phyloP scores from a whole-genome alignment of 1,284 basidiomycete genomes.

The Stygiomarasmius scandens region DNA sequence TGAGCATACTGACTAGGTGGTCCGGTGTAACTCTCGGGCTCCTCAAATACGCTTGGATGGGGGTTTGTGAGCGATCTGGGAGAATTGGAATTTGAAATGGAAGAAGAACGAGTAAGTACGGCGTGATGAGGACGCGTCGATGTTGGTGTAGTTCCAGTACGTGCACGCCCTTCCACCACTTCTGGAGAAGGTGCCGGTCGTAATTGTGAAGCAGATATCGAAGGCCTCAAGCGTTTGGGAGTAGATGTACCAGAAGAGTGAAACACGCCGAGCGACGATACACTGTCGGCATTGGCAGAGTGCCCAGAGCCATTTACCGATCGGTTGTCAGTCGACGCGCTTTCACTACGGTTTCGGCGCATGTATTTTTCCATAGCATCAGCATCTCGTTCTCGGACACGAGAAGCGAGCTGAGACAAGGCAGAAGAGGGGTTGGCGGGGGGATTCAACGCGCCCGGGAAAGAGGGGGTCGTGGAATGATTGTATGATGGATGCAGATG shows the following conservation, averaged over 20 bases:
- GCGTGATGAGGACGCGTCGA: constrained; percentile 42
- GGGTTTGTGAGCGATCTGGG: constrained; percentile 39
- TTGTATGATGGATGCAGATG: constrained; percentile 39
- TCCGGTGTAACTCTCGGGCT: constrained; percentile 55
- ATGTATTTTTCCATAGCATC: constrained; percentile 85
- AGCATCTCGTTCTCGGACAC: constrained; percentile 79
- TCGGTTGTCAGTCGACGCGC: constrained; percentile 70
- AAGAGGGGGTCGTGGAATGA: constrained; percentile 45
- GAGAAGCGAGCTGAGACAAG: constrained; percentile 73
- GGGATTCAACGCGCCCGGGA: constrained; percentile 47
- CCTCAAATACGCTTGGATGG: constrained; percentile 41
- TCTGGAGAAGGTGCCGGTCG: constrained; percentile 37
- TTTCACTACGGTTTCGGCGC: constrained; percentile 76
- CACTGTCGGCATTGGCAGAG: constrained; percentile 55
- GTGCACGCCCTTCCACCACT: constrained; percentile 49
- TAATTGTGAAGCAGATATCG: constrained; percentile 75
- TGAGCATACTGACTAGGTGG: constrained; percentile 70
- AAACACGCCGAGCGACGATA: constrained; percentile 48
- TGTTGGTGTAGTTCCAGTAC: constrained; percentile 70
- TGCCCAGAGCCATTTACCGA: constrained; percentile 59
- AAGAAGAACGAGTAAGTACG: constrained; percentile 51
- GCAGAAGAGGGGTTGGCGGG: constrained; percentile 41
- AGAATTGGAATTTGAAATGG: constrained; percentile 45
- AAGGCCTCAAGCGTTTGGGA: constrained; percentile 67
- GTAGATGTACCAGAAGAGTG: constrained; percentile 57